These are phyloP conservation scores for Escallonia rubra DNA, from an alignment of 129 eudicot genomes.

Conservation along the genomic window DNA sequence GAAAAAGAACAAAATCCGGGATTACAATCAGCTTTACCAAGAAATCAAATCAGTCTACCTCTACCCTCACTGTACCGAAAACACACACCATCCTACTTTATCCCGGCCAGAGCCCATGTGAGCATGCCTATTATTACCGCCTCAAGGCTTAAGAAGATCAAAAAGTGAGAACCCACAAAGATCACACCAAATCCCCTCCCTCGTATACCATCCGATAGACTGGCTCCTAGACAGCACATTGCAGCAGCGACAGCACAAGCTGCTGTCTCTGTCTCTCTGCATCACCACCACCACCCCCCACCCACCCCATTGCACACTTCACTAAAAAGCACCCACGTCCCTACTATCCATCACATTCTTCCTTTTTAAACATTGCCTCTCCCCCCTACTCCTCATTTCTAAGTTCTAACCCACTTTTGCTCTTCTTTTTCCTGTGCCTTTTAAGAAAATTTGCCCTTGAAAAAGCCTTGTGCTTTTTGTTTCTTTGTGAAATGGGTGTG, in stretches of 20 bases:
- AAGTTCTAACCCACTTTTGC: too few relatives aligned
- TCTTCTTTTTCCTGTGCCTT: too few relatives aligned
- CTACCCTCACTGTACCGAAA: too few relatives aligned
- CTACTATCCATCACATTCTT: background rate
- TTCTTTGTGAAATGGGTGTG: background rate
- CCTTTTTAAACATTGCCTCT: background rate
- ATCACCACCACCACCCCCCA: background rate
- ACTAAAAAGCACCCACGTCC: background rate
- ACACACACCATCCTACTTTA: too few relatives aligned
- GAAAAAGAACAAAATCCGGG: too few relatives aligned
- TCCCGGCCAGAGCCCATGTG: too few relatives aligned
- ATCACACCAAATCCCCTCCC: background rate
- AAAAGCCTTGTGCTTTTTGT: background rate
- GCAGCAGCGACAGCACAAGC: slow-evolving; percentile 1
- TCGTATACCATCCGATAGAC: background rate
- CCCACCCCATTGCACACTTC: background rate
- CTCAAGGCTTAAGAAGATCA: too few relatives aligned
- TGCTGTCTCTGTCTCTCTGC: background rate
- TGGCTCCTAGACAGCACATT: background rate
- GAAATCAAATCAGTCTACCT: too few relatives aligned
- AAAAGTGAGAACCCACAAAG: background rate
- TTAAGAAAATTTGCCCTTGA: background rate
- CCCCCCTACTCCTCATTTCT: background rate
- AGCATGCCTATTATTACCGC: too few relatives aligned
- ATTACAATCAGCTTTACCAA: too few relatives aligned